A percentile compares a stretch with the other conserved stretches of the same genome.
Evolutionary conservation across 345 rosid genomes (phyloP).

Genomic region (Corchorus olitorius): DNA sequence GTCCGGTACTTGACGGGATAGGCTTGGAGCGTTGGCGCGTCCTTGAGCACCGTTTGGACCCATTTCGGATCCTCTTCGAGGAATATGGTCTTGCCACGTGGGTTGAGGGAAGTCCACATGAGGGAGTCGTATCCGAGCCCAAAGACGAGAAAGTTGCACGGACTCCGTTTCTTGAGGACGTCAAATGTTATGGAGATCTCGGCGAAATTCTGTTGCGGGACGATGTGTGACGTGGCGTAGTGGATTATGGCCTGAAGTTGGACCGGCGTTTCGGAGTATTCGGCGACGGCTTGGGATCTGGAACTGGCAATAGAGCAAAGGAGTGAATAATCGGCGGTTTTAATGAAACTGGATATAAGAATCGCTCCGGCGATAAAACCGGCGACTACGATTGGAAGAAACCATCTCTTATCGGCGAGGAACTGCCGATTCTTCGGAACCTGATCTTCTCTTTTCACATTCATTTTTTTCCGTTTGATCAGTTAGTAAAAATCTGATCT

Average conservation of each 20-base stretch:
- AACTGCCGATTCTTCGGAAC: slow-evolving; percentile 26
- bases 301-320: slow-evolving; percentile 23
- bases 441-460: background rate
- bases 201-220: slow-evolving; percentile 56
- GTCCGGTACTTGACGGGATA: slow-evolving; percentile 71
- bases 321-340: slow-evolving; percentile 15
- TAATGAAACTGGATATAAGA: slow-evolving; percentile 33
- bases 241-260: slow-evolving; percentile 73
- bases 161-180: slow-evolving; percentile 48
- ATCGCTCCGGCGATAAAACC: slow-evolving; percentile 51
- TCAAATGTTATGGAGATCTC: slow-evolving; percentile 58
- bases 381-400: slow-evolving; percentile 31
- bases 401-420: slow-evolving; percentile 43
- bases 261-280: slow-evolving; percentile 50
- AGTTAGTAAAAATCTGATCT: no score
- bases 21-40: slow-evolving; percentile 52
- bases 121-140: slow-evolving; percentile 77
- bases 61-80: slow-evolving; percentile 73
- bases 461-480: background rate
- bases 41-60: slow-evolving; percentile 51
- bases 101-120: slow-evolving; percentile 78
- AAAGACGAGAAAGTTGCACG: slow-evolving; percentile 71
- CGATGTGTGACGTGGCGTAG: slow-evolving; percentile 60
- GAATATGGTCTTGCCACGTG: slow-evolving; percentile 70
- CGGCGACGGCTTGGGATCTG: slow-evolving; percentile 32